Base-by-base conservation (phyloP, 2,329 filamentous ascomycete species). In the Fusarium sp. region DNA sequence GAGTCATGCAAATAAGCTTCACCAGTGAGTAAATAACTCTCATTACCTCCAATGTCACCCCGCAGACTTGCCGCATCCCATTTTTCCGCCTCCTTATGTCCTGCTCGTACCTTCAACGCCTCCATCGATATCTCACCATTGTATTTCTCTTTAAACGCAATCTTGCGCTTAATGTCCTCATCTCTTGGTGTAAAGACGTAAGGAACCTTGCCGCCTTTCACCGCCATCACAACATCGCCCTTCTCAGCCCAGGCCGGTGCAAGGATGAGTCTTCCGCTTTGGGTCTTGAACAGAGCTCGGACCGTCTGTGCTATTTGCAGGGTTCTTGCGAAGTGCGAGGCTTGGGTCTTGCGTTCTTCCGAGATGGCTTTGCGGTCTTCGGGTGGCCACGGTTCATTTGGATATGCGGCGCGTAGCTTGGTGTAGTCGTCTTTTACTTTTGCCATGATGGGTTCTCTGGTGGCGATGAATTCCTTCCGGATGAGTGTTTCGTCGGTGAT, bases 161-260 rank as follows among this genome's bases (percentile, higher is more conserved):
- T 35, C 11, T 18, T 60, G 6, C 58, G 46, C 11, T 38, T 25
- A 7, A 60, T 21, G 48, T 60, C 29, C 23, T 60, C 58, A 19
- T 35, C 29, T 15, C 15, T 10, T 25, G 48, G 46, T 6, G 58
- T 29, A 14, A 60, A 55, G 18, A 55, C 29, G 31, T 60, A 55
- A 18, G 46, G 18, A 29, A 55, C 37, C 27, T 29, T 60, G n/a
- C 58, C 58, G 8, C 58, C 58, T 42, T 42, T 60, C n/a, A 60
- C 58, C n/a, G 19, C 37, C 29, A 42, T 60, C 37, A 55, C 46
- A 15, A 29, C 58, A 33, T 60, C 37, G 12, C 46, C 57, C 5
- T 42, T 42, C n/a, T 60, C 58, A 35, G 58, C 29, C 58, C 58
- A 60, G 4, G 58, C 46, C 12, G 58, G 58, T 23, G 58, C 58